Evolutionary conservation across 2,329 filamentous ascomycete genomes (phyloP).

Genomic region (Shiraia sp.): DNA sequence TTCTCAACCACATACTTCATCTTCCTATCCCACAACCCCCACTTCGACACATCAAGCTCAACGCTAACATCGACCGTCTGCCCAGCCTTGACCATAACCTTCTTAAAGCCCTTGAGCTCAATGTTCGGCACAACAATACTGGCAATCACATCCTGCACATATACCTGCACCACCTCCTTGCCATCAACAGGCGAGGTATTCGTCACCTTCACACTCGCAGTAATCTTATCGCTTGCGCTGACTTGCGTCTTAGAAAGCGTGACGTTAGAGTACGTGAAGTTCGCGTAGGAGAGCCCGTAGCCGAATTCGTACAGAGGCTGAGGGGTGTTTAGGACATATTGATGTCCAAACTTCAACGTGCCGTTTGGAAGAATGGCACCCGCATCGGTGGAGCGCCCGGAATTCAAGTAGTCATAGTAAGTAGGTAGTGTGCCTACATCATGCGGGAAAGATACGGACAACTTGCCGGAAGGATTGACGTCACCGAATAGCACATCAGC

Average conservation of each 20-base stretch:
- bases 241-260: conserved; percentile 55
- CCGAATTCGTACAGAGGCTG: conserved; percentile 68
- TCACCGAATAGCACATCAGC: conserved; percentile 66
- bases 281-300: conserved; percentile 68
- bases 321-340: conserved; percentile 66
- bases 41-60: conserved; percentile 53
- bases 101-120: conserved; percentile 68
- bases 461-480: conserved; percentile 67
- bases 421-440: conserved; percentile 69
- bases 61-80: conserved; percentile 60
- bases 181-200: conserved; percentile 63
- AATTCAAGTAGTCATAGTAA: conserved; percentile 75
- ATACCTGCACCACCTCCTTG: conserved; percentile 70
- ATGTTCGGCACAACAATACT: conserved; percentile 68
- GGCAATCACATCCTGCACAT: conserved; percentile 65
- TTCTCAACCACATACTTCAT: conserved; percentile 77
- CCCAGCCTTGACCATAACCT: conserved; percentile 64
- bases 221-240: conserved; percentile 58
- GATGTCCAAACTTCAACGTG: conserved; percentile 65
- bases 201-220: conserved; percentile 63
- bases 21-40: conserved; percentile 60
- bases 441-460: conserved; percentile 69
- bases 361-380: conserved; percentile 61
- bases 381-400: conserved; percentile 58
- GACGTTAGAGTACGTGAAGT: conserved; percentile 63